Evolutionary conservation across 352 stramenopile genomes (phyloP).

Genomic region (Phytophthora quininea): DNA sequence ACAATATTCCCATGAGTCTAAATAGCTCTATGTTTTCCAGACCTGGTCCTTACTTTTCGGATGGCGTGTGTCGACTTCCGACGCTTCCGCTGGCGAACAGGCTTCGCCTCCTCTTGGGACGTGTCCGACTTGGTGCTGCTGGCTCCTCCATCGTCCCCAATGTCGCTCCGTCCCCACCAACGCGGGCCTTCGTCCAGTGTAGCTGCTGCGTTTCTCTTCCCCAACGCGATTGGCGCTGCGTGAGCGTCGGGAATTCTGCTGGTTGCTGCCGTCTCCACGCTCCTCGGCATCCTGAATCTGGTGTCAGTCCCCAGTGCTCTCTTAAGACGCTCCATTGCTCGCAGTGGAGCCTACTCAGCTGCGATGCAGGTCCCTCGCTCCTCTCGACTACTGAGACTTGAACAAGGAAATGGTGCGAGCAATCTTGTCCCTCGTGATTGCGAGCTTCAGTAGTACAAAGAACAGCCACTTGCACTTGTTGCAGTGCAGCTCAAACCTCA

Average conservation of each 20-base stretch:
- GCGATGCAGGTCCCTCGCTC: conserved; percentile 2
- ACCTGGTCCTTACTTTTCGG: conserved; percentile 20
- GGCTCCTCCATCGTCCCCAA: background rate
- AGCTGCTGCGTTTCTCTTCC: conserved; percentile 23
- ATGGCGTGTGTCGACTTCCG: conserved; percentile 30
- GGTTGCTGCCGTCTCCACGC: background rate
- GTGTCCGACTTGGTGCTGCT: background rate
- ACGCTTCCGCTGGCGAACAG: conserved; percentile 21
- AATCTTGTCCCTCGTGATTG: conserved; percentile 25
- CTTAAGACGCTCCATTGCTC: conserved; percentile 21
- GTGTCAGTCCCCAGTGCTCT: background rate
- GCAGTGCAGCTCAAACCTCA: conserved; percentile 1
- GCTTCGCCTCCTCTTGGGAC: background rate
- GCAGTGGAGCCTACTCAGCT: background rate
- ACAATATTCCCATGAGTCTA: background rate
- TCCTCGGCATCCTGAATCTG: background rate
- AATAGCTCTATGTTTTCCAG: background rate
- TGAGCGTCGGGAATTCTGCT: background rate
- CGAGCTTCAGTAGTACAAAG: background rate
- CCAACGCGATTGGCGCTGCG: background rate
- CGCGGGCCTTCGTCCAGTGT: conserved; percentile 13
- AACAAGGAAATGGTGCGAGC: conserved; percentile 6
- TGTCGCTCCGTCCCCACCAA: background rate
- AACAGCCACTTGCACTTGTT: too few species aligned
- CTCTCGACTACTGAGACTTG: background rate